Conservation (phyloP, 352 stramenopile genomes). For the Globisporangium spiculum region DNA sequence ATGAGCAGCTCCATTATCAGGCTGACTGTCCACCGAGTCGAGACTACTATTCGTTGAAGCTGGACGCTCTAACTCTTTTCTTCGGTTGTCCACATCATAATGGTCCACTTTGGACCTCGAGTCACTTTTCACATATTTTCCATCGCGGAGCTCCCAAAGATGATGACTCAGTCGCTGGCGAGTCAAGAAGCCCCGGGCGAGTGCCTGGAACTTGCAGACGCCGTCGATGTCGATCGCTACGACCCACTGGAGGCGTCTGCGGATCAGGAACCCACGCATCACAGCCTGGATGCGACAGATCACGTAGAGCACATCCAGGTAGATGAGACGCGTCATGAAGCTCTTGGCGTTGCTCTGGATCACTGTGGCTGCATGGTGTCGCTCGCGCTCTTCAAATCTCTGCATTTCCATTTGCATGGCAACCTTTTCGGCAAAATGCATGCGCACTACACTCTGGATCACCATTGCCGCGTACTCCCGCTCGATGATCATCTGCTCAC, state of each 20-base stretch:
- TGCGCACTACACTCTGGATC: slow-evolving; percentile 48
- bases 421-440: slow-evolving; percentile 21
- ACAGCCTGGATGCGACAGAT: slow-evolving; percentile 76
- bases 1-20: neutral
- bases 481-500: slow-evolving; percentile 26
- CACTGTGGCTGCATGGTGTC: slow-evolving; percentile 31
- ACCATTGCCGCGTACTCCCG: slow-evolving; percentile 31
- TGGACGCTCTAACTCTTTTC: neutral
- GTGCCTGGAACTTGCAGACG: slow-evolving; percentile 48
- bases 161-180: slow-evolving; percentile 8
- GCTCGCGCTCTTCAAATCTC: slow-evolving; percentile 13
- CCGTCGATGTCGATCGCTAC: slow-evolving; percentile 38
- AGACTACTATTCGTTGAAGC: neutral
- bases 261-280: slow-evolving; percentile 61
- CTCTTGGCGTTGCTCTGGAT: slow-evolving; percentile 56
- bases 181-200: slow-evolving; percentile 34
- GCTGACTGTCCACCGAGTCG: neutral
- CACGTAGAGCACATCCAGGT: slow-evolving; percentile 76
- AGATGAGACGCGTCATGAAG: slow-evolving; percentile 74
- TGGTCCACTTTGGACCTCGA: neutral
- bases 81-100: neutral
- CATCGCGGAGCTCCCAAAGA: neutral
- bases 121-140: neutral
- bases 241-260: slow-evolving; percentile 52
- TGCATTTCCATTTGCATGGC: slow-evolving; percentile 15